Evolutionary conservation across 208 protist genomes (phyloP), one percentile per base, ranked within the genome.

Genomic region (Leishmania martiniquensis): DNA sequence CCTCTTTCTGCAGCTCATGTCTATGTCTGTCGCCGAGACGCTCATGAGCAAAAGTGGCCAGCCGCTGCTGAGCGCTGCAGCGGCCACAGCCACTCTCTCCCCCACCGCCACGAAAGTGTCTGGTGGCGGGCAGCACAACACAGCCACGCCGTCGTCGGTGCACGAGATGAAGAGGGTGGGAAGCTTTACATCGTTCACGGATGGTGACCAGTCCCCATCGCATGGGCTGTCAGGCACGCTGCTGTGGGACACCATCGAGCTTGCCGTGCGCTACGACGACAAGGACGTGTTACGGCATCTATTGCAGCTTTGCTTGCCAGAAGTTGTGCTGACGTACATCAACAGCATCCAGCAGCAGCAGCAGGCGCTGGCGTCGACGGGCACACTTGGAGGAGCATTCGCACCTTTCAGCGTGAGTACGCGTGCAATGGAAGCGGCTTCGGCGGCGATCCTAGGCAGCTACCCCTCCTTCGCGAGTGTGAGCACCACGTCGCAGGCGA

Each of bases 191-290:
- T 20, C 47, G n/a, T 4, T 34, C 57, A 49, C 45, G 71, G 59
- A 45, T 29, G 6, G 22, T 13, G 32, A 3, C 54, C 52, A 29
- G 25, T 39, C 51, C 2, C 15, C 67, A n/a, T 29, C 70, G 15
- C 67, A 72, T 20, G 81, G 84, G 22, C 68, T 86, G 22, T 66
- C 67, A 2, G 79, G 83, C 39, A 92, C 88, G 25, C 69, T 92
- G 69, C 80, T 92, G 69, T 76, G 87, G 65, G 92, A 94, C 75
- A 83, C 91, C 9, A 73, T 94, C 52, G 92, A 96, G 78, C 83
- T 96, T 2, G 77, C 90, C 9, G 89, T 94, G 22, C 90, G 92
- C 66, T 96, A 88, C 87, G 92, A 96, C 70, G 85, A 94, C 71
- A 84, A 84, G 44, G 55, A 84, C 39, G 81, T 92, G 6, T 66